Evolutionary conservation across 1,284 basidiomycete species (phyloP), one percentile per base, ranked within the genome.

Genomic region (Cutaneotrichosporon spelunceum): DNA sequence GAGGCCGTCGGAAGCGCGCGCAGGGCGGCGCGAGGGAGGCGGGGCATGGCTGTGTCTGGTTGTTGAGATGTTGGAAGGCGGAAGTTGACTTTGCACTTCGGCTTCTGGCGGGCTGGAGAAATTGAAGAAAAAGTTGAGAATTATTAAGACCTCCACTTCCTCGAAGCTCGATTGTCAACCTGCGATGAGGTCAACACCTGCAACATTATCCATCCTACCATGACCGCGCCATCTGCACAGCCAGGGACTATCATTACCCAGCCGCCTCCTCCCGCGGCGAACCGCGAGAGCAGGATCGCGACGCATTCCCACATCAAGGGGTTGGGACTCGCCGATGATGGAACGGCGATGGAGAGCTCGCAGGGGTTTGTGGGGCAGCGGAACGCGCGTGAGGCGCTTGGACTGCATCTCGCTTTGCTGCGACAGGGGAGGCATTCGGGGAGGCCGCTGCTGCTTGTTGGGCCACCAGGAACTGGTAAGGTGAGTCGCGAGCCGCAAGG

Each of bases 311-410:
- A 79, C 66, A 80, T 79, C 79, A 96, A 95, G 81, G 95, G 94
- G 11, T 88, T 99, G 23, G 95, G 96, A 7, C 82, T 99, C 56
- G 88, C 86, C 42, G 80, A 89, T 57, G 92, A 97, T 67, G 95
- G 95, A 1, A 83, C 84, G 58, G 94, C 93, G 0, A 82, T 83
- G 42, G 78, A 83, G 14, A 87, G 89, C 66, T 83, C 84, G 10
- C 88, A 90, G 62, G 95, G 96, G 0, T 97, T 98, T 76, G 85
- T 98, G 56, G 94, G 95, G 0, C 94, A 99, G 75, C 84, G 82
- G 24, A 87, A 86, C 69, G 95, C 95, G 21, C 85, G 96, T 68
- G 95, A 99, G 85, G 93, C 77, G 11, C 62, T 78, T 23, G 77
- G 78, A 10, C 61, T 79, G 44, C 77, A 78, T 67, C 65, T 77